Percentiles rank a stretch among this genome's conserved stretches.
Conservation (phyloP, 164 flowering plant genomes). For the Kalanchoe fedtschenkoi region DNA sequence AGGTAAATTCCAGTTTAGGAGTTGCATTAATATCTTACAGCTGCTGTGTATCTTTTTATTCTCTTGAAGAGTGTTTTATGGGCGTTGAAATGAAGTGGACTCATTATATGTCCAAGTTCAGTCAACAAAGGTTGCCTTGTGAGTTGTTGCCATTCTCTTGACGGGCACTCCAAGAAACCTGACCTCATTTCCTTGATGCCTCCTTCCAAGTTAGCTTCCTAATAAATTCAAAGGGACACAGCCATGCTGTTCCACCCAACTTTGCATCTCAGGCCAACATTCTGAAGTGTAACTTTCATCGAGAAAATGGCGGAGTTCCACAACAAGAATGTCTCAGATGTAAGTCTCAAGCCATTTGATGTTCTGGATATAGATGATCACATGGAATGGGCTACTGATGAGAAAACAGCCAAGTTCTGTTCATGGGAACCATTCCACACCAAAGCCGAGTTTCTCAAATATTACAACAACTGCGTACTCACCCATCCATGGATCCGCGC, state of each 20-base stretch:
- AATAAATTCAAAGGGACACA: no score
- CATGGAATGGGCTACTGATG: conserved; percentile 33
- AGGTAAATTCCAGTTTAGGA: no score
- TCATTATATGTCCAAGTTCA: not conserved
- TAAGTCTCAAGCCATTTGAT: conserved; percentile 16
- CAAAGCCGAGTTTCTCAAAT: conserved; percentile 29
- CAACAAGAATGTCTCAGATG: not conserved
- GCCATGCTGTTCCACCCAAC: no score
- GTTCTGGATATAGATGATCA: conserved; percentile 23
- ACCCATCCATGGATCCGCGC: conserved; percentile 57
- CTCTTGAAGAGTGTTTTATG: no score
- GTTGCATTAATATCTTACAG: no score
- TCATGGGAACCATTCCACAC: conserved; percentile 29
- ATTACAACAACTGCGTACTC: conserved; percentile 14
- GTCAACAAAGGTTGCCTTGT: not conserved
- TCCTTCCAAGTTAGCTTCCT: not conserved
- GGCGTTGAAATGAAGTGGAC: not conserved
- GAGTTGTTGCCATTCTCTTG: not conserved
- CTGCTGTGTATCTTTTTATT: no score
- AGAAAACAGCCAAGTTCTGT: conserved; percentile 17
- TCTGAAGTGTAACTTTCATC: not conserved
- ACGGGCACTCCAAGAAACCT: not conserved
- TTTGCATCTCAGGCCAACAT: no score
- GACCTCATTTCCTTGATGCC: not conserved
- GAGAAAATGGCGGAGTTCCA: not conserved